Conservation (phyloP, 805 yeast species). For the Hanseniaspora thailandica region DNA sequence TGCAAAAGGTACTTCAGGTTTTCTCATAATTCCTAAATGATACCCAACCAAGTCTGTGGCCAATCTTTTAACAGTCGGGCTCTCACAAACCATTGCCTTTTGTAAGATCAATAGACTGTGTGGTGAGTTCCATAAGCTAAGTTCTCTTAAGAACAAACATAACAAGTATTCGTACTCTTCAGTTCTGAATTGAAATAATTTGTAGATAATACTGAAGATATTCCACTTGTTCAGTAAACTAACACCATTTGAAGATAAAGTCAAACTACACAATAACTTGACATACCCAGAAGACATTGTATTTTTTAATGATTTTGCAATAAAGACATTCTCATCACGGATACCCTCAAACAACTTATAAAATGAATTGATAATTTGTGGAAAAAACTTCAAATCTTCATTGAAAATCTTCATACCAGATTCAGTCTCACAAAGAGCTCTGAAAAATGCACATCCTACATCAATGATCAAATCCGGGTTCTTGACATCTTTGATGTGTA, state of each 20-base stretch:
- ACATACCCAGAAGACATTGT: slow-evolving; percentile 71
- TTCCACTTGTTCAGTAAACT: slow-evolving; percentile 69
- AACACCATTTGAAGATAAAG: slow-evolving; percentile 50
- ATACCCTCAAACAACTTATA: slow-evolving; percentile 33
- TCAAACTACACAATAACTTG: slow-evolving; percentile 61
- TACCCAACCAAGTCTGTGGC: slow-evolving; percentile 45
- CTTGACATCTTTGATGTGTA: slow-evolving; percentile 35
- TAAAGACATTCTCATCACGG: slow-evolving; percentile 45
- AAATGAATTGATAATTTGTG: slow-evolving; percentile 80
- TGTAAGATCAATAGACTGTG: slow-evolving; percentile 58
- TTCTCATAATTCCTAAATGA: slow-evolving; percentile 9
- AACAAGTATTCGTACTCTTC: slow-evolving; percentile 45
- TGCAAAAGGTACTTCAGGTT: not conserved
- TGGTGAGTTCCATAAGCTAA: slow-evolving; percentile 49
- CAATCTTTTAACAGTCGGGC: slow-evolving; percentile 39
- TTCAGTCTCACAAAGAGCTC: slow-evolving; percentile 45
- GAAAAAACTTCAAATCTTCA: slow-evolving; percentile 59
- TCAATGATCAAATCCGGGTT: slow-evolving; percentile 46
- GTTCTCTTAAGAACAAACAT: slow-evolving; percentile 43
- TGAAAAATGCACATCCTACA: slow-evolving; percentile 67
- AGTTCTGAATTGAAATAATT: slow-evolving; percentile 46
- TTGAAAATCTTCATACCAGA: slow-evolving; percentile 58
- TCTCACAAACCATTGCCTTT: slow-evolving; percentile 50
- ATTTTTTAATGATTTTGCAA: slow-evolving; percentile 43
- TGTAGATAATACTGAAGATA: slow-evolving; percentile 66